Evolutionary conservation across 495 filamentous ascomycete genomes (phyloP), one percentile per base, ranked within the genome.

Genomic region (Beverwykella pulmonaria): DNA sequence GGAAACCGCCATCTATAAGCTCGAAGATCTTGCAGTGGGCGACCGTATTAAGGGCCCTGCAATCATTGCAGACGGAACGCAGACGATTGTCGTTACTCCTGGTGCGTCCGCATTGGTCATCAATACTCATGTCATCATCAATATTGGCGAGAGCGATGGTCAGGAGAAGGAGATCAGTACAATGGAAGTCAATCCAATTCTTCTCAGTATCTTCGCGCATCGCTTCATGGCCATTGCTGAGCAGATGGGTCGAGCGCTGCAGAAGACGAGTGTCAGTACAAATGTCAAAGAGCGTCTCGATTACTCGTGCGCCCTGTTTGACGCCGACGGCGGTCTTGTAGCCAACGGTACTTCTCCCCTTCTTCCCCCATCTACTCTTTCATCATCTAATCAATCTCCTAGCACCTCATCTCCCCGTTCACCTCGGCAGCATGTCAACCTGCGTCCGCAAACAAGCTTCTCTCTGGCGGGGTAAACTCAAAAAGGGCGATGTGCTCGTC

Each of bases 151-250:
- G 60, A 77, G 78, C 27, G 84, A 86, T 53, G 73, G 76, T 27
- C 79, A 85, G 48, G 85, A 87, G 62, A 78, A 76, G 67, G 79
- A 69, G 65, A 75, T 73, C 39, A 76, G 71, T 61, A 78, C 71
- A 63, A 85, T 80, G 73, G 83, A 76, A 62, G 88, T 89, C 1
- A 88, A 92, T 67, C 93, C 94, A 0, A 96, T 98, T 75, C 89
- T 95, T 78, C 85, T 98, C 6, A 95, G 88, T 74, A 95, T 98
- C 63, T 98, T 98, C 71, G 92, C 92, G 1, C 93, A 98, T 75
- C 82, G 94, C 0, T 98, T 98, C 79, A 98, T 98, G 94, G 92
- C 93, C 14, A 98, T 98, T 73, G 94, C 94, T 2, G 94, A 98
- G 77, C 93, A 97, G 75, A 98, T 97, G 93, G 94, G 94, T 4